Conservation (phyloP, 1,139 yeast species). For the Geotrichum cucujoidarum region DNA sequence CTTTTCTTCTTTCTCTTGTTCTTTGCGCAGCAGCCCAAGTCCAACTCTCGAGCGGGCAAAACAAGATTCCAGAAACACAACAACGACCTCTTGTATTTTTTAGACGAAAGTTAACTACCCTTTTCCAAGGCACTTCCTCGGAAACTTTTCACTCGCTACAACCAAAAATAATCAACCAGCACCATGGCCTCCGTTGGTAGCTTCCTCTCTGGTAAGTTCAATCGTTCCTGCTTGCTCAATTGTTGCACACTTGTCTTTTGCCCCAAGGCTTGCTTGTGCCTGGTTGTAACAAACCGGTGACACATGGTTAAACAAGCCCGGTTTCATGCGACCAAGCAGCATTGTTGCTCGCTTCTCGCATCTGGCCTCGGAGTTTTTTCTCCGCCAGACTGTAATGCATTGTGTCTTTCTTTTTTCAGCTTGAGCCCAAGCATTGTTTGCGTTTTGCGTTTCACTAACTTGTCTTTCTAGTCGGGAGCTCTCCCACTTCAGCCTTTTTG, state of each 20-base stretch:
- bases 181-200: not conserved
- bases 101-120: no score
- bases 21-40: not conserved
- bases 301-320: not conserved
- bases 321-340: no score
- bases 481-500: slow-evolving; percentile 27
- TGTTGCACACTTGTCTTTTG: not conserved
- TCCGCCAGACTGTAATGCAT: not conserved
- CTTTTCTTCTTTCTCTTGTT: not conserved
- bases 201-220: slow-evolving; percentile 2
- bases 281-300: not conserved
- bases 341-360: no score
- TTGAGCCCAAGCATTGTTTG: not conserved
- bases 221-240: not conserved
- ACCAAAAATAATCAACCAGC: not conserved
- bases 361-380: no score
- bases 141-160: not conserved
- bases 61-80: not conserved
- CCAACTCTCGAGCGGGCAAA: not conserved
- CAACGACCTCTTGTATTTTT: not conserved
- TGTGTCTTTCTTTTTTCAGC: not conserved
- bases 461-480: slow-evolving; percentile 27
- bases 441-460: not conserved
- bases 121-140: no score
- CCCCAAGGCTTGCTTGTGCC: not conserved